phyloP scores from a whole-genome alignment of 2,329 filamentous ascomycete species.

The Lachnellula willkommii region DNA sequence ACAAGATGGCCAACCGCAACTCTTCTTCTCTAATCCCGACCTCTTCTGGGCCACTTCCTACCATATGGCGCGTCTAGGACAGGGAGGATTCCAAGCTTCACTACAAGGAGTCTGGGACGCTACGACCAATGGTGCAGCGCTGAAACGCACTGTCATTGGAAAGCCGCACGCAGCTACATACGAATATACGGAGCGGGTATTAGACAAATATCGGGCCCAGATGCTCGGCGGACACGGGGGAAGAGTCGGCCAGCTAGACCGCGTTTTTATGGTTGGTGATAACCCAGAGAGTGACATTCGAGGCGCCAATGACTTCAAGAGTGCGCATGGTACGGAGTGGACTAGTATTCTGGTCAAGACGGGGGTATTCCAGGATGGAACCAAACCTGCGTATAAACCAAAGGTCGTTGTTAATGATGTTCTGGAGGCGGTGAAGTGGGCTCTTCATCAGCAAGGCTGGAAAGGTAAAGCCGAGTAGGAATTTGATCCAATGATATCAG shows the following conservation, averaged over 20 bases:
- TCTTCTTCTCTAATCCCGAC: conserved; percentile 88
- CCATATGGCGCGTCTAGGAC: conserved; percentile 77
- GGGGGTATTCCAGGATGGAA: conserved; percentile 63
- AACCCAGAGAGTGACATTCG: conserved; percentile 84
- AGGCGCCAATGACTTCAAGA: conserved; percentile 72
- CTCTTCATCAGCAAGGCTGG: conserved; percentile 52
- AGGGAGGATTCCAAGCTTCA: conserved; percentile 81
- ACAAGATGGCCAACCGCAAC: conserved; percentile 67
- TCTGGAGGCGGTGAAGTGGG: conserved; percentile 69
- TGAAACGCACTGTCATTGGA: conserved; percentile 65
- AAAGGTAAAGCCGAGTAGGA: neutral
- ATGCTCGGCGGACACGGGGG: conserved; percentile 13
- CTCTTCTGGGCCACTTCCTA: conserved; percentile 82
- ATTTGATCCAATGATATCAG: no score
- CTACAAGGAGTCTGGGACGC: conserved; percentile 73
- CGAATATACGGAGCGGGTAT: conserved; percentile 70
- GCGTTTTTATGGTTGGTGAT: conserved; percentile 91
- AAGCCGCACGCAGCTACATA: conserved; percentile 78
- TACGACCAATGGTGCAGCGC: conserved; percentile 55
- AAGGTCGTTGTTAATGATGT: conserved; percentile 67
- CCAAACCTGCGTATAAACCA: conserved; percentile 55
- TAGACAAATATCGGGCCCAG: conserved; percentile 51
- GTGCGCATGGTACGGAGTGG: conserved; percentile 65
- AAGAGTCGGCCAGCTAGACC: conserved; percentile 47
- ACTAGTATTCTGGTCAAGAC: conserved; percentile 70